These are phyloP conservation scores for Ambrosiella cleistominuta DNA, from an alignment of 2,329 filamentous ascomycete species.

Conservation along the genomic window DNA sequence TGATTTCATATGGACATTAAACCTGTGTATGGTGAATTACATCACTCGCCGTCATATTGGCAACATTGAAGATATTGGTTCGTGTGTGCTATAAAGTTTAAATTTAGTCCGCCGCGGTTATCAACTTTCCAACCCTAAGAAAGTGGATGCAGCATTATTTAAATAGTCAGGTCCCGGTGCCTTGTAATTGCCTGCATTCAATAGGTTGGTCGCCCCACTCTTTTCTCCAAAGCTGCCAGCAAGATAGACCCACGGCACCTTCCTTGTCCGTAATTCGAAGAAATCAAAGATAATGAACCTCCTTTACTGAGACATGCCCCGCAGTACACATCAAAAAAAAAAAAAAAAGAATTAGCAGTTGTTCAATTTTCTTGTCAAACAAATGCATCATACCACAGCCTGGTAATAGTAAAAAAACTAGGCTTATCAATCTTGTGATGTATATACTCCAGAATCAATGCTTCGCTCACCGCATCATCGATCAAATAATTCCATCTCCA, in stretches of 20 bases:
- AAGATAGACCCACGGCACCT: background rate
- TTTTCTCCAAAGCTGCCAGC: background rate
- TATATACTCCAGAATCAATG: background rate
- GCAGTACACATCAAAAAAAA: background rate
- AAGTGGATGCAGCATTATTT: background rate
- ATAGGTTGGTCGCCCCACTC: background rate
- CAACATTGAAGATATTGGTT: too few species aligned
- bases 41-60: too few species aligned
- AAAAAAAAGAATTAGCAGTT: background rate
- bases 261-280: background rate
- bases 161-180: background rate
- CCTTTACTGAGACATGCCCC: background rate
- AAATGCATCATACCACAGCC: background rate
- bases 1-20: background rate
- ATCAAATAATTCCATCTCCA: background rate
- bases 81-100: too few species aligned
- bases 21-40: too few species aligned
- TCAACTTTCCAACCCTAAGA: too few species aligned
- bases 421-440: background rate
- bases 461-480: background rate
- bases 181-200: constrained; percentile 1
- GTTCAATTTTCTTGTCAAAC: background rate
- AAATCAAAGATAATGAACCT: background rate
- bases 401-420: background rate
- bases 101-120: too few species aligned